Percentiles rank a stretch among this genome's conserved stretches.
phyloP scores from a whole-genome alignment of 768 basidiomycete genomes.

The Leccinum olivaceopallidum region DNA sequence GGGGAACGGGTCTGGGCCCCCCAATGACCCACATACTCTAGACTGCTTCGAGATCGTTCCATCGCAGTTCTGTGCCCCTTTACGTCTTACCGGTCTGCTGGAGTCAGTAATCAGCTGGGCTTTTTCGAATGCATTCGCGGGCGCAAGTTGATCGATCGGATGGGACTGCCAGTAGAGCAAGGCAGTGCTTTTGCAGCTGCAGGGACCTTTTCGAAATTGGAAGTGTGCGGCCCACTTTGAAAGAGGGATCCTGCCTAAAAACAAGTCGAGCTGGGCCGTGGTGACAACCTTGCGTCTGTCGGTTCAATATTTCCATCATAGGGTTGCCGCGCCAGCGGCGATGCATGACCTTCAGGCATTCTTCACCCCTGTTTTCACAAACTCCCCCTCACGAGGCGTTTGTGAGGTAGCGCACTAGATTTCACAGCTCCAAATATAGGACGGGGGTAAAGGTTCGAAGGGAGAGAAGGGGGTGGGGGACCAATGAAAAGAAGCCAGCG shows the following conservation, averaged over 20 bases:
- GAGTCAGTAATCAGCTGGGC: not conserved
- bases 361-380: conserved; percentile 3
- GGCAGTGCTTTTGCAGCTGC: conserved; percentile 11
- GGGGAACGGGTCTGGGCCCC: not conserved
- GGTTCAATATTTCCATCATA: not conserved
- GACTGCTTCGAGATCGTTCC: conserved; percentile 2
- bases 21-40: conserved; percentile 8
- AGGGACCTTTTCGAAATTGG: conserved; percentile 3
- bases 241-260: not conserved
- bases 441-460: not conserved
- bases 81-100: not conserved
- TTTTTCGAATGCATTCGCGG: conserved; percentile 4
- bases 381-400: conserved; percentile 20
- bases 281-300: not conserved
- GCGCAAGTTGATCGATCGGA: conserved; percentile 4
- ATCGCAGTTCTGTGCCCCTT: not conserved
- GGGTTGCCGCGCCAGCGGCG: not conserved
- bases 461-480: not conserved
- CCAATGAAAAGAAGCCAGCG: not conserved
- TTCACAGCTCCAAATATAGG: not conserved
- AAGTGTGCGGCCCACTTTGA: not conserved
- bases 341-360: conserved; percentile 2
- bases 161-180: not conserved
- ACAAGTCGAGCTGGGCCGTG: not conserved
- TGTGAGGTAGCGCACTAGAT: conserved; percentile 18